Conservation (phyloP, 257 asterid species). For the Solanum paucissectum region DNA sequence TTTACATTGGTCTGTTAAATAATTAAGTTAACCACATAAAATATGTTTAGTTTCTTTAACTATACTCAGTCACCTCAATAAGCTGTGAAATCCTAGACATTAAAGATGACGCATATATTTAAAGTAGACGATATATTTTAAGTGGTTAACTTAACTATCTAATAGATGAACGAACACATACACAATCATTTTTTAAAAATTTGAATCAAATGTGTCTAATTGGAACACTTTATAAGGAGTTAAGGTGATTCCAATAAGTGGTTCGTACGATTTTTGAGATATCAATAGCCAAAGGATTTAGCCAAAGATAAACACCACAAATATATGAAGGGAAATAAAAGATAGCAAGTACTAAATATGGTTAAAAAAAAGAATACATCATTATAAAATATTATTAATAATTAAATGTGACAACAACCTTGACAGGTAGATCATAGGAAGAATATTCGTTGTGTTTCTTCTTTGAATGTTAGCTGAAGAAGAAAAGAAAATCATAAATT, state of each 20-base stretch:
- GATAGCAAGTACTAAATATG: background rate
- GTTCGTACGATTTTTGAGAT: background rate
- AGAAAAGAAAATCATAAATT: background rate
- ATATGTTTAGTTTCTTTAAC: too few species aligned
- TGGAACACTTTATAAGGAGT: too few species aligned
- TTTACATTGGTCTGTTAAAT: background rate
- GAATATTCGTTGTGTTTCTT: background rate
- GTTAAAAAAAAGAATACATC: background rate
- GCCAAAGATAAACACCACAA: background rate
- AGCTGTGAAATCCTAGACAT: background rate
- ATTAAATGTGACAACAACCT: background rate
- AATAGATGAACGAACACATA: background rate
- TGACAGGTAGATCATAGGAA: background rate
- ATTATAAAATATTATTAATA: background rate
- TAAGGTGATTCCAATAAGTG: background rate
- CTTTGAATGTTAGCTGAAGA: background rate
- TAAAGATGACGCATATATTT: background rate
- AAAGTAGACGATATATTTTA: too few species aligned
- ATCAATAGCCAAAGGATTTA: background rate
- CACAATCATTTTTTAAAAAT: background rate
- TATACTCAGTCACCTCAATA: fast-evolving
- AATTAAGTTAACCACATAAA: background rate
- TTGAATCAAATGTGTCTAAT: background rate
- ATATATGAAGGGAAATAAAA: background rate
- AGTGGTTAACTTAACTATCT: background rate